phyloP scores from a whole-genome alignment of 257 asterid genomes.

The Nicotiana tomentosiformis region DNA sequence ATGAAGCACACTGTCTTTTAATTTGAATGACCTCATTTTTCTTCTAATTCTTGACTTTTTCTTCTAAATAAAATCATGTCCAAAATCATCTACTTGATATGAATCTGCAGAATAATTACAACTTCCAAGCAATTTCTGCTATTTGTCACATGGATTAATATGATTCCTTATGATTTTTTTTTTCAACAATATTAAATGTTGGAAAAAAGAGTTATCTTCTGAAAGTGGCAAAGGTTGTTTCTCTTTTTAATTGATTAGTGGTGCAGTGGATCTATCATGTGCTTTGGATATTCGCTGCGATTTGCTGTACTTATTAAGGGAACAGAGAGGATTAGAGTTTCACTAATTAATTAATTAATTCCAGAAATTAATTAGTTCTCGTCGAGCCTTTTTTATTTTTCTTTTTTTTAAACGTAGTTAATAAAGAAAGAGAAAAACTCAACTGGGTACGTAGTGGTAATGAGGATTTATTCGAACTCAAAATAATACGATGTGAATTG shows the following conservation, averaged over 20 bases:
- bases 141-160: background rate
- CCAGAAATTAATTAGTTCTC: too few species aligned
- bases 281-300: background rate
- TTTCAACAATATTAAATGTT: too few species aligned
- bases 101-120: background rate
- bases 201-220: too few species aligned
- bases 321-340: background rate
- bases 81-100: background rate
- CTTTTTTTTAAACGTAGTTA: too few species aligned
- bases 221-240: too few species aligned
- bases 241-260: background rate
- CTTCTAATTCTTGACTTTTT: background rate
- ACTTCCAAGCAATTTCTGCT: background rate
- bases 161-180: too few species aligned
- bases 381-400: too few species aligned
- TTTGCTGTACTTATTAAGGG: background rate
- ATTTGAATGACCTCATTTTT: background rate
- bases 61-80: background rate
- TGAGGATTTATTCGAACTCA: too few species aligned
- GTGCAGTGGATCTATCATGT: background rate
- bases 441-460: too few species aligned
- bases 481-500: too few species aligned
- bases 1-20: background rate
- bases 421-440: too few species aligned
- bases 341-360: too few species aligned